phyloP scores from a whole-genome alignment of 345 rosid species.

The Dipteronia sinensis region DNA sequence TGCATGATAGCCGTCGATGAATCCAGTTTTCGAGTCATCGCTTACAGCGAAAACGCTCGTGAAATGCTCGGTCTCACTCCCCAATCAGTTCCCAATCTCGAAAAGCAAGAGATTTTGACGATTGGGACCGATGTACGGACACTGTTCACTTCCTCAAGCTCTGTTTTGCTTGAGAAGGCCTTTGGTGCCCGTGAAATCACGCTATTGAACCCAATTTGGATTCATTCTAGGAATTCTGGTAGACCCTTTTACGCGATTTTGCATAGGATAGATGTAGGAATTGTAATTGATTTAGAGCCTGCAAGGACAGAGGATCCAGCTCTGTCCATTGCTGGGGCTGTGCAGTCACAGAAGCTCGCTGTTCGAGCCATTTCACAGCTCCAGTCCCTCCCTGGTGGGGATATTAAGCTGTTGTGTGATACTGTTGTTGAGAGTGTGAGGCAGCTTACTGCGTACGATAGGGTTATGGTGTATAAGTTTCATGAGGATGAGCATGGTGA shows the following conservation, averaged over 20 bases:
- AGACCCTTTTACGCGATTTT: constrained; percentile 88
- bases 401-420: constrained; percentile 81
- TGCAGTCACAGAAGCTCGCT: constrained; percentile 93
- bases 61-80: constrained; percentile 88
- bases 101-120: constrained; percentile 58
- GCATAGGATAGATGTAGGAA: constrained; percentile 92
- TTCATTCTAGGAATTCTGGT: constrained; percentile 81
- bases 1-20: constrained; percentile 87
- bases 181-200: constrained; percentile 90
- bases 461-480: constrained; percentile 98
- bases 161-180: constrained; percentile 70
- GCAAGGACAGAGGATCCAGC: constrained; percentile 96
- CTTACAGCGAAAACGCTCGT: constrained; percentile 80
- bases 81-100: constrained; percentile 83
- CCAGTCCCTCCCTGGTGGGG: constrained; percentile 96
- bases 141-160: constrained; percentile 62
- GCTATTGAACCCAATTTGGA: constrained; percentile 86
- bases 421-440: constrained; percentile 88
- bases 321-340: constrained; percentile 94
- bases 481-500: constrained; percentile 99
- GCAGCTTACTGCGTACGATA: constrained; percentile 88
- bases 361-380: constrained; percentile 88
- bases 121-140: constrained; percentile 78
- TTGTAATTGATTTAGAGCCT: constrained; percentile 96
- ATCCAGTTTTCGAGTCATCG: constrained; percentile 61